phyloP scores from a whole-genome alignment of 2,329 filamentous ascomycete genomes.

The Periconia digitata region DNA sequence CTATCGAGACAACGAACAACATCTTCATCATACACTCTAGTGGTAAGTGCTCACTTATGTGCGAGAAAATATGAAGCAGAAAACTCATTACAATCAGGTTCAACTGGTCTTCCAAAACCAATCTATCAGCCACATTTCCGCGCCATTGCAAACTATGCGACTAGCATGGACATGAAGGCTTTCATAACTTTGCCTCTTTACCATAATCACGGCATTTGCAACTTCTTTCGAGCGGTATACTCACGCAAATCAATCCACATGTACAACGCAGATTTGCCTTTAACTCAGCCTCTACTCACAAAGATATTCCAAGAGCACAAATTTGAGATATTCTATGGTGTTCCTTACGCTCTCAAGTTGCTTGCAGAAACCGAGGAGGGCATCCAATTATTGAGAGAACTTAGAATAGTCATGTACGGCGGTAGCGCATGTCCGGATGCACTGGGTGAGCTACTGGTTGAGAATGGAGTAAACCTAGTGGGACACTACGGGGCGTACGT shows the following conservation, averaged over 20 bases:
- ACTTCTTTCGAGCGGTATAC: constrained; percentile 25
- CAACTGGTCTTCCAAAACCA: constrained; percentile 64
- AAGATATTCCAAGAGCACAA: constrained; percentile 23
- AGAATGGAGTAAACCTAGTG: constrained; percentile 57
- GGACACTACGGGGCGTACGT: constrained; percentile 60
- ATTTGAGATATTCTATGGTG: constrained; percentile 58
- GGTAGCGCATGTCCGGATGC: constrained; percentile 63
- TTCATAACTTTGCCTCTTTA: constrained; percentile 27
- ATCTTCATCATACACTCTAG: constrained; percentile 31
- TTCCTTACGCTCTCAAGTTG: constrained; percentile 67
- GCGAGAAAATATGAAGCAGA: constrained; percentile 17
- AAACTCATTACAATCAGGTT: constrained; percentile 45
- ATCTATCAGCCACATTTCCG: constrained; percentile 59
- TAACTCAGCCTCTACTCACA: constrained; percentile 20
- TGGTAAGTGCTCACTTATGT: constrained; percentile 13
- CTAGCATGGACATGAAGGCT: constrained; percentile 20
- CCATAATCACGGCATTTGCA: constrained; percentile 28
- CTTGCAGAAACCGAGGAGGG: constrained; percentile 61
- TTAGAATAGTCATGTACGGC: constrained; percentile 59
- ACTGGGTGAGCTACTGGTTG: constrained; percentile 57
- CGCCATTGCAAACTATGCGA: constrained; percentile 22
- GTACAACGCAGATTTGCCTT: constrained; percentile 26
- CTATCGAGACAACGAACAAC: constrained; percentile 18
- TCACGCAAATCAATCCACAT: constrained; percentile 22
- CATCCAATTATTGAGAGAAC: constrained; percentile 47